A percentile compares a stretch with the other conserved stretches of the same genome.
These are phyloP conservation scores for Meredithiella fracta DNA, from an alignment of 2,329 filamentous ascomycete genomes.

Conservation along the genomic window DNA sequence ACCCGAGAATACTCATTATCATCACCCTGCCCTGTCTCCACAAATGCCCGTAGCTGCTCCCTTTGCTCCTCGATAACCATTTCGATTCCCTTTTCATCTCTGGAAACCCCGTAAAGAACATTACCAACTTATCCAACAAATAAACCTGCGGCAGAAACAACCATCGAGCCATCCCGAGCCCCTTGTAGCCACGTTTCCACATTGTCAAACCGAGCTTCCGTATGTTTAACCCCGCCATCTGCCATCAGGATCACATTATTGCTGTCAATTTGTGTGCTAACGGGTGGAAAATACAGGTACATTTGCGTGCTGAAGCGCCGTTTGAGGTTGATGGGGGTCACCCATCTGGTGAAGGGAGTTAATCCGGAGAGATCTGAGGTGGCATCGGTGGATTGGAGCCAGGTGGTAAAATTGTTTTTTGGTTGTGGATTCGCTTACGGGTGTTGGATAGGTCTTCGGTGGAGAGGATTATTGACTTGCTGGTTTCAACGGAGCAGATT, in stretches of 20 bases:
- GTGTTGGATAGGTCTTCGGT: constrained; percentile 46
- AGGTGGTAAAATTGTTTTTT: constrained; percentile 50
- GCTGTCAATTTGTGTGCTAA: constrained; percentile 23
- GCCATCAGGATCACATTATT: constrained; percentile 48
- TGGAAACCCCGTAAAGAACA: constrained; percentile 18
- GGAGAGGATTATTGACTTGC: constrained; percentile 43
- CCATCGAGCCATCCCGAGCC: constrained; percentile 49
- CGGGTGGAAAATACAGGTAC: constrained; percentile 82
- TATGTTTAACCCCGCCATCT: constrained; percentile 50
- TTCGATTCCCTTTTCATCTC: background rate
- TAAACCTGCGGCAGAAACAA: constrained; percentile 89
- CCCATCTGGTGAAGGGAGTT: constrained; percentile 77
- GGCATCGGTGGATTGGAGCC: constrained; percentile 40
- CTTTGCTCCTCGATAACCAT: constrained; percentile 38
- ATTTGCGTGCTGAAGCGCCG: constrained; percentile 88
- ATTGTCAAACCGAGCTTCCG: constrained; percentile 61
- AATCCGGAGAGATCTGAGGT: constrained; percentile 44
- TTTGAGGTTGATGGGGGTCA: constrained; percentile 57
- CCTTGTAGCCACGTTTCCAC: constrained; percentile 52
- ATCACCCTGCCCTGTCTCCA: constrained; percentile 23
- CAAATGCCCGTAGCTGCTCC: constrained; percentile 25
- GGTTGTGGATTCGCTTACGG: constrained; percentile 50
- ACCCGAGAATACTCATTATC: constrained; percentile 28
- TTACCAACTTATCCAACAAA: constrained; percentile 43
- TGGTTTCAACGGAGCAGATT: constrained; percentile 29